Evolutionary conservation across 2,329 filamentous ascomycete genomes (phyloP), one percentile per base, ranked within the genome.

Genomic region (Aureobasidium lini): DNA sequence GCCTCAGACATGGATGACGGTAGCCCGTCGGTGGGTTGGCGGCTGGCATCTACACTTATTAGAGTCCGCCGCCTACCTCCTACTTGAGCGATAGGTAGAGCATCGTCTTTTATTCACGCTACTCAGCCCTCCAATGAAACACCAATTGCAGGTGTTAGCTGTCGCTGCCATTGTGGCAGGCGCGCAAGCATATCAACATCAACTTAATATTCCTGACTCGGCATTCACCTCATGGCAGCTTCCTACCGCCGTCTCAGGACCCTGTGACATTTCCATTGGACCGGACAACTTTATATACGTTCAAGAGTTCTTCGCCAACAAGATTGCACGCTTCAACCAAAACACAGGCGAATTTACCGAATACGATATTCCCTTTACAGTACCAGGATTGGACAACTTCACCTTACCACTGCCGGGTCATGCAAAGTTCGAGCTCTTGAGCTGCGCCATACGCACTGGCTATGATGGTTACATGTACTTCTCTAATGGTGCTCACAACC

Each of bases 381-480:
- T 53, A 7, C 36, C 49, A 10, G 36, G 36, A 23, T 9, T 53
- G 6, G 49, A 53, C n/a, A 53, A 53, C 23, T 53, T 42, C 36
- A 53, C 49, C 18, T n/a, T 53, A 40, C 49, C 49, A 1, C 37
- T 53, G 7, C 49, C 49, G 2, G 37, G 49, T 7, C 18, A 53
- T 9, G 37, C 49, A 31, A 53, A 53, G n/a, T 42, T 42, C 15
- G 49, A 53, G 23, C 28, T 53, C 11, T 23, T 53, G 7, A 16
- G 18, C 8, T 53, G 49, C 16, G 49, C 49, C 28, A 53, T 42
- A 9, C 36, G 49, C 3, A 53, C 49, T 53, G 49, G 49, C 23
- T 53, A 53, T 23, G 66, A 67, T 60, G 65, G 65, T 2, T 65
- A 66, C 18, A 43, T 66, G 28, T 66, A 67, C 52, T 60, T 61